Conservation (phyloP, 1,139 yeast species). For the Suhomyces anneliseae region DNA sequence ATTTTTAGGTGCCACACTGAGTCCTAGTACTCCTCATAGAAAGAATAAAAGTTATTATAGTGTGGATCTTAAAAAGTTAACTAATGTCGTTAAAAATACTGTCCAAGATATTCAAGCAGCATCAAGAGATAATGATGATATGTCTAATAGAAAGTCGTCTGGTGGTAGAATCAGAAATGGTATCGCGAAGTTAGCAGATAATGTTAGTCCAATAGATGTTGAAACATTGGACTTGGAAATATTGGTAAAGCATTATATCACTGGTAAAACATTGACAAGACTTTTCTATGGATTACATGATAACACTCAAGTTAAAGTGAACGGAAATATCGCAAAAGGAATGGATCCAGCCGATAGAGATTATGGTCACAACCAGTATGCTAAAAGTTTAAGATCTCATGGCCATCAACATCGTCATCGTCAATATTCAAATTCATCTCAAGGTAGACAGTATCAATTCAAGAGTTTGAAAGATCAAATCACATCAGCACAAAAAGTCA, state of each 20-base stretch:
- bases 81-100: conserved; percentile 68
- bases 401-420: conserved; percentile 13
- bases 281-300: conserved; percentile 34
- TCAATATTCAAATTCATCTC: not conserved
- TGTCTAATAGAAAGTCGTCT: conserved; percentile 20
- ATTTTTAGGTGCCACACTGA: conserved; percentile 1
- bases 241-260: conserved; percentile 31
- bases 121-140: conserved; percentile 30
- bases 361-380: conserved; percentile 11
- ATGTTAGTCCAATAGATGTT: conserved; percentile 39
- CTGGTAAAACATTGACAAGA: conserved; percentile 38
- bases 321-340: not conserved
- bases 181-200: conserved; percentile 40
- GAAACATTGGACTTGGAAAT: conserved; percentile 45
- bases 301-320: conserved; percentile 1
- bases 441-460: conserved; percentile 26
- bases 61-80: conserved; percentile 59
- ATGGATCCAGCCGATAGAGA: conserved; percentile 1
- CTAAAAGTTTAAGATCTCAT: conserved; percentile 8
- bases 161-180: conserved; percentile 36
- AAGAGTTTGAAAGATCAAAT: conserved; percentile 41
- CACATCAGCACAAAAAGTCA: conserved; percentile 22
- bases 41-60: conserved; percentile 36
- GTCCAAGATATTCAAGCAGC: conserved; percentile 58
- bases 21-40: conserved; percentile 10